Evolutionary conservation across 2,329 filamentous ascomycete genomes (phyloP), one percentile per base, ranked within the genome.

Genomic region (Stagonosporopsis vannaccii): DNA sequence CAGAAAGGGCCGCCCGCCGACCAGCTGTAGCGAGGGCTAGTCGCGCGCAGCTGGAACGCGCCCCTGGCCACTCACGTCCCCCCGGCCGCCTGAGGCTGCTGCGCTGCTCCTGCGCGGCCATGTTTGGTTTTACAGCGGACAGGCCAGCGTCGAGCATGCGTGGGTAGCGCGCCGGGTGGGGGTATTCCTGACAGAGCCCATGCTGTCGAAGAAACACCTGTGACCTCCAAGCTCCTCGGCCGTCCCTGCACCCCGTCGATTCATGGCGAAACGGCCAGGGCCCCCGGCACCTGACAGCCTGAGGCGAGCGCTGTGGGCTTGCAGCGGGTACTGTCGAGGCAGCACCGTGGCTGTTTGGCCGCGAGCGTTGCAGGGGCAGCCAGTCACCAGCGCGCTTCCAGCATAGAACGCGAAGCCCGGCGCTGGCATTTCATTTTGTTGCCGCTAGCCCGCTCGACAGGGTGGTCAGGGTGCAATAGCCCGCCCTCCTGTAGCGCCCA

Each of bases 251-350:
- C 54, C 61, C 62, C 63, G 66, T 65, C 65, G 66, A 67, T 67
- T 65, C 64, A 51, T 61, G 50, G 61, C 67, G 47, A 60, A 63
- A 64, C 61, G 62, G 60, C 67, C 69, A 68, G 67, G 69, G 62
- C 55, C 68, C 69, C 66, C 47, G 49, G 66, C 54, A 49, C 46
- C 46, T 35, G 49, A 41, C 54, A 54, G 42, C 56, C 49, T 62
- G 61, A 66, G 62, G 64, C 68, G 61, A 58, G 45, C 45, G 57
- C 60, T 61, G 61, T 30, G 62, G 59, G 62, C 46, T 60, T 59
- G 51, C 56, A 47, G 53, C 62, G 59, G 62, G 60, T 63, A 64
- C 64, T 36, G 47, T 51, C 53, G 53, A 56, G 43, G 41, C 47
- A 51, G 56, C 45, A 51, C 40, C 51, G 59, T 47, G 48, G 59